Percentiles rank a stretch among this genome's conserved stretches.
Conservation (phyloP, 352 stramenopile genomes). For the Phytophthora sansomeana region DNA sequence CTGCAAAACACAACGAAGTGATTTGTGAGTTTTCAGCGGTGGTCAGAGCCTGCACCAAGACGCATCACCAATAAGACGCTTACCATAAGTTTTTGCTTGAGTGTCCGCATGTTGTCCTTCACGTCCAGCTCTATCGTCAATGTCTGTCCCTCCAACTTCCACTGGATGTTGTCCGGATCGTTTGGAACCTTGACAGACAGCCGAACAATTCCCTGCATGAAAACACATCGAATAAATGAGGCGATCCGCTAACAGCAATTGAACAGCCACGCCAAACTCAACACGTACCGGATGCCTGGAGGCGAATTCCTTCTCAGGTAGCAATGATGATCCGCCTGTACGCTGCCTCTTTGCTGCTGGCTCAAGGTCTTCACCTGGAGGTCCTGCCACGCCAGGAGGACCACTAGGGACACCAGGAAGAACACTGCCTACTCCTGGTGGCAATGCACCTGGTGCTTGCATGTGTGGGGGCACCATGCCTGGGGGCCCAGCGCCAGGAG, state of each 20-base stretch:
- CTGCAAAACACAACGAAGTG: slow-evolving; percentile 31
- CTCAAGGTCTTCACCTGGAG: slow-evolving; percentile 49
- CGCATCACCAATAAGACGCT: not conserved
- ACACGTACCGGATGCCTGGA: slow-evolving; percentile 70
- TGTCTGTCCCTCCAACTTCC: slow-evolving; percentile 95
- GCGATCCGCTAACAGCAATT: not conserved
- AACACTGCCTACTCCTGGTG: slow-evolving; percentile 29
- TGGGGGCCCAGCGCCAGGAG: slow-evolving; percentile 12
- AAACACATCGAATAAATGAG: slow-evolving; percentile 12
- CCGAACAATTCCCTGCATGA: slow-evolving; percentile 62
- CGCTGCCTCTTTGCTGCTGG: slow-evolving; percentile 78
- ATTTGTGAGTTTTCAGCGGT: not conserved
- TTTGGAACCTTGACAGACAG: slow-evolving; percentile 86
- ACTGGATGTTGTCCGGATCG: slow-evolving; percentile 90
- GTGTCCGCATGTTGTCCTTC: slow-evolving; percentile 87
- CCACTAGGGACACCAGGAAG: slow-evolving; percentile 44
- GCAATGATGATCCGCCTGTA: slow-evolving; percentile 60
- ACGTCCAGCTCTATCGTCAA: slow-evolving; percentile 91
- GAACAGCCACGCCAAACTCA: slow-evolving; percentile 6
- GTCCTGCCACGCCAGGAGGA: slow-evolving; percentile 47
- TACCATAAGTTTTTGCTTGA: slow-evolving; percentile 93
- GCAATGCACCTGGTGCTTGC: slow-evolving; percentile 26
- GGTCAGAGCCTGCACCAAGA: not conserved
- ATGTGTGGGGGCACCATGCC: slow-evolving; percentile 35
- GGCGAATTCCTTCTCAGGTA: slow-evolving; percentile 87